Evolutionary conservation across 345 rosid species (phyloP).

Genomic region (Angophora floribunda): DNA sequence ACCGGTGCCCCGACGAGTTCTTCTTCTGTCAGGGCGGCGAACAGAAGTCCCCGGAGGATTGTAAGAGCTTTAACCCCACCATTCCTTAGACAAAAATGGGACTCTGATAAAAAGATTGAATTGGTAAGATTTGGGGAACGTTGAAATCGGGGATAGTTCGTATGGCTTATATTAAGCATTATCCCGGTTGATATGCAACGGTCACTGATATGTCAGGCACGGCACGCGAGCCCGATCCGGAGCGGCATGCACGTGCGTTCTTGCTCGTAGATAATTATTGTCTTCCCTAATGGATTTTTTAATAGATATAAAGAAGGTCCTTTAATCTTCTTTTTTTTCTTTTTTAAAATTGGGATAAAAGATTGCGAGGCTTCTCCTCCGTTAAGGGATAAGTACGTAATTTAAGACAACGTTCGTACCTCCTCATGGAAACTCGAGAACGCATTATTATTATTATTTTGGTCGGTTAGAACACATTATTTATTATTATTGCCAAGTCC

Average conservation of each 20-base stretch:
- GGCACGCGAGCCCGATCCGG: background rate
- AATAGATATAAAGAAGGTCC: background rate
- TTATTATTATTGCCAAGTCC: background rate
- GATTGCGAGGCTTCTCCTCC: background rate
- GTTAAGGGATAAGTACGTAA: background rate
- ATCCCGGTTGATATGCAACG: background rate
- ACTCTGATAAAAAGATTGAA: background rate
- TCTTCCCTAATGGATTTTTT: background rate
- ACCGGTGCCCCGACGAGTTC: constrained; percentile 47
- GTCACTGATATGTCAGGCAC: background rate
- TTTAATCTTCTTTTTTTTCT: no score
- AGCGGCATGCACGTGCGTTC: background rate
- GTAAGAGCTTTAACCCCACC: constrained; percentile 31
- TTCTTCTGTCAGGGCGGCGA: constrained; percentile 70
- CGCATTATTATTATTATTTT: background rate
- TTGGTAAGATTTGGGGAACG: background rate
- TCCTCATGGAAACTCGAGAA: background rate
- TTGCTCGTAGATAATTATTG: background rate
- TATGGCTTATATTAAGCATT: background rate
- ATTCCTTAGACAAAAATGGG: constrained; percentile 12
- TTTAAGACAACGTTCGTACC: background rate
- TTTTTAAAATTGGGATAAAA: background rate
- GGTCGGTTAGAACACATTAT: background rate
- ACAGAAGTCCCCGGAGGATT: constrained; percentile 58
- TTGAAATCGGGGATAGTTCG: background rate